These are phyloP conservation scores for Ophiostoma pallidulum DNA, from an alignment of 2,329 filamentous ascomycete genomes.

Conservation along the genomic window DNA sequence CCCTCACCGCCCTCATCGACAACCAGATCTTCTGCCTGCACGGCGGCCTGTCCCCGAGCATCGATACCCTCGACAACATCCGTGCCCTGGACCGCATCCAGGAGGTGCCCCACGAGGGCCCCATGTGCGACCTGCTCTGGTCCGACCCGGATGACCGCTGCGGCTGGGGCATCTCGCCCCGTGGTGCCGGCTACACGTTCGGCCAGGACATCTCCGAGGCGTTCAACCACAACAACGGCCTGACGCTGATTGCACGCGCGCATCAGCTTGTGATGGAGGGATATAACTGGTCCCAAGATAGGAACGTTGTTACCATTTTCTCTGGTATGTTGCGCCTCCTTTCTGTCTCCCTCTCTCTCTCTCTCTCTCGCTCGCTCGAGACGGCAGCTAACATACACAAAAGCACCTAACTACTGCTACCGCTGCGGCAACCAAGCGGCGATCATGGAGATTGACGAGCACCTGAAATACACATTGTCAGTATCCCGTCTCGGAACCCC, in stretches of 20 bases:
- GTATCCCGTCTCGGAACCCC: constrained; percentile 1
- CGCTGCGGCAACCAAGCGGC: constrained; percentile 97
- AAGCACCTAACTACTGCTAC: constrained; percentile 95
- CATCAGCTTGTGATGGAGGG: constrained; percentile 99
- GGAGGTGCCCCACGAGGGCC: constrained; percentile 95
- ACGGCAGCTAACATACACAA: constrained; percentile 8
- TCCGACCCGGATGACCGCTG: constrained; percentile 95
- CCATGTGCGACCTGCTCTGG: constrained; percentile 97
- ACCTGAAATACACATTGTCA: constrained; percentile 94
- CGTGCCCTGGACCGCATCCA: constrained; percentile 91
- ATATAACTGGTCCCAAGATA: constrained; percentile 98
- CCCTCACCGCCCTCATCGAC: constrained; percentile 92
- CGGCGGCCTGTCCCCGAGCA: constrained; percentile 91
- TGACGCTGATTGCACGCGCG: constrained; percentile 89
- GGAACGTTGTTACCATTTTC: constrained; percentile 98
- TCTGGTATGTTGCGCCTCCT: constrained; percentile 60
- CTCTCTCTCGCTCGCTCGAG: not conserved
- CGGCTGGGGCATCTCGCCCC: constrained; percentile 91
- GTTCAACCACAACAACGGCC: constrained; percentile 97
- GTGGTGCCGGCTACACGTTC: constrained; percentile 91
- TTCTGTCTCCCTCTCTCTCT: not conserved
- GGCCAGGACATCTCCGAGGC: constrained; percentile 96
- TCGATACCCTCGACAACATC: constrained; percentile 93
- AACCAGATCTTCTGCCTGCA: constrained; percentile 99
- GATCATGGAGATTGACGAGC: constrained; percentile 99